Base-by-base conservation (phyloP, 2,329 filamentous ascomycete species). In the Sphaerostilbella broomeana region DNA sequence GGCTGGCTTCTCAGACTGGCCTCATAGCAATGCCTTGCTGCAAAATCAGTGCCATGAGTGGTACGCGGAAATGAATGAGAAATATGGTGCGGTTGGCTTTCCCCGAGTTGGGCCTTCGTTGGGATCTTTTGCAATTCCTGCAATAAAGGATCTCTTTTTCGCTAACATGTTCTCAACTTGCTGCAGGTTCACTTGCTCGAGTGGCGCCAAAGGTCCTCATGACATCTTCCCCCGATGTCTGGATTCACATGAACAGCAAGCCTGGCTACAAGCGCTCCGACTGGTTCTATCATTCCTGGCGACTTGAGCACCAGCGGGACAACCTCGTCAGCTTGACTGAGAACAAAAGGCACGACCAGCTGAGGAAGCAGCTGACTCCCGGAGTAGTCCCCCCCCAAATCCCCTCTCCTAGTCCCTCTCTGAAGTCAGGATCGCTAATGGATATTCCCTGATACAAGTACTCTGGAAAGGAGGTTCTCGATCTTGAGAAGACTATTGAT, bases 291-390 rank as follows among this genome's bases (percentile, higher is more conserved):
- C 63, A 69, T 26, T 61, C 63, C 4, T 59, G 65, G 28, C 65
- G 67, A 3, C 60, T 74, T 18, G 68, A 77, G 43, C 63, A 69
- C 4, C 64, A 65, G 1, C 58, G 61, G 4, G 69, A 77, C 48
- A 75, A 72, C 38, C 59, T 77, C 24, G 75, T 79, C 42, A 69
- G 63, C 2, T 62, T 72, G 47, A 64, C 64, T 4, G 61, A 76
- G 41, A 69, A 67, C 29, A 61, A 60, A 5, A 62, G 63, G 28
- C 75, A 79, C 45, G 56, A 63, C 2, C 45, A 48, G 13, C 50
- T 69, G 24, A 59, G 68, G 15, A 68, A 67, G 47, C 69, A 73
- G 45, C 68, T 77, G 61, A 62, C 67, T 4, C 60, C 68, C 2
- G 75, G 70, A 1, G 73, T 71, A 58, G 42, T 61, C 38, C n/a